A percentile compares a stretch with the other conserved stretches of the same genome.
phyloP scores from a whole-genome alignment of 805 yeast species.

The Kregervanrija pseudodelftensis region DNA sequence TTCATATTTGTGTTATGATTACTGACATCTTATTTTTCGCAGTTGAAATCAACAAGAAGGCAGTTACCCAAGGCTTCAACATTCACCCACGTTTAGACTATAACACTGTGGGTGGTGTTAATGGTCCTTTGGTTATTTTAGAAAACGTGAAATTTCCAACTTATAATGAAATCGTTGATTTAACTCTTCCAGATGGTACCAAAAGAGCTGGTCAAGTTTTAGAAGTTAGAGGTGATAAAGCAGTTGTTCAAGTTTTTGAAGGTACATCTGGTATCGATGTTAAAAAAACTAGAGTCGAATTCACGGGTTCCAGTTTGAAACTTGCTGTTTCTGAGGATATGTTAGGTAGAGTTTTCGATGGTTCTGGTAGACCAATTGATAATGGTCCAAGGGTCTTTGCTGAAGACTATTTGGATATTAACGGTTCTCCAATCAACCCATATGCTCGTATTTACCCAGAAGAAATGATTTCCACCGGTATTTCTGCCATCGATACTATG shows the following conservation, averaged over 20 bases:
- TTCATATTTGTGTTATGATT: too few species aligned
- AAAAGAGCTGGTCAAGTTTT: constrained; percentile 95
- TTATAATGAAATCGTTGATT: constrained; percentile 92
- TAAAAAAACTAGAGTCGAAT: constrained; percentile 93
- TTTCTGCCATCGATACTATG: constrained; percentile 98
- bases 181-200: constrained; percentile 94
- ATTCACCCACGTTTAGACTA: constrained; percentile 87
- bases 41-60: constrained; percentile 80
- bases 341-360: constrained; percentile 96
- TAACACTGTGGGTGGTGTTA: constrained; percentile 97
- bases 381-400: constrained; percentile 98
- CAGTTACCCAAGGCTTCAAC: constrained; percentile 86
- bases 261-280: constrained; percentile 99
- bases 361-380: constrained; percentile 97
- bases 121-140: constrained; percentile 93
- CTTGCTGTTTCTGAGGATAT: constrained; percentile 95
- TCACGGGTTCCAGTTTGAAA: constrained; percentile 89
- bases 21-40: constrained; percentile 25
- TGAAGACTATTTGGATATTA: constrained; percentile 96
- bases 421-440: constrained; percentile 98
- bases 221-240: constrained; percentile 95
- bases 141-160: constrained; percentile 85
- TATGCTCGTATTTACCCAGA: constrained; percentile 98
- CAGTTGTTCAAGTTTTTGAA: constrained; percentile 97
- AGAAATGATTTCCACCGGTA: constrained; percentile 99